Evolutionary conservation across 148 eudicot genomes (phyloP), one percentile per base, ranked within the genome.

Genomic region (Vaccinium vitisidaea): DNA sequence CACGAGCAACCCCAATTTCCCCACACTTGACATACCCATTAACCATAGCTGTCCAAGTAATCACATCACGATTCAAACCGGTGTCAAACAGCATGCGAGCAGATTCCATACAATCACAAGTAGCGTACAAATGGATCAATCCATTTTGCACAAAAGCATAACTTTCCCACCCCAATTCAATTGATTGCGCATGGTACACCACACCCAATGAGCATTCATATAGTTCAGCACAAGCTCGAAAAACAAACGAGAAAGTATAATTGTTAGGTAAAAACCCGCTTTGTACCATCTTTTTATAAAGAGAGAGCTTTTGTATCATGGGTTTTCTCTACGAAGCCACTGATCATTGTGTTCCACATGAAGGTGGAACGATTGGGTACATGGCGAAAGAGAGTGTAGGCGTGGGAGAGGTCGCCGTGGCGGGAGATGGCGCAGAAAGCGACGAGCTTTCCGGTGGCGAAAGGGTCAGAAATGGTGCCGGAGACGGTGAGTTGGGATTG

Each of bases 131-230:
- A 89, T 95, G 98, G 5, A 95, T 86, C 87, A 95, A 89, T 70
- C 96, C 98, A 73, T 94, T 94, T 84, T 82, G 92, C 49, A 95
- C 98, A 86, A 93, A 95, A 90, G 92, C 98, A 63, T 95, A 90
- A 69, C 81, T 36, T 53, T 92, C 93, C 98, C 98, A 94, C n/a
- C 98, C 95, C 83, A 92, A 86, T 75, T 89, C 93, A 8, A 94
- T 63, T 75, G 83, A 86, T 27, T 87, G 91, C 50, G 81, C 75
- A 83, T 95, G 98, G 61, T 86, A 79, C 73, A 81, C 63, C 25
- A 87, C 79, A n/a, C 93, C 98, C 55, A 89, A 71, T 5, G 70
- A 76, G 49, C 88, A 78, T 53, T 90, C 88, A 59, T 78, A 76
- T 4, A 91, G n/a, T 23, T 90, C 90, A 76, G 81, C 84, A 70